Evolutionary conservation across 495 filamentous ascomycete species (phyloP).

Genomic region (Aspergillus cristatus): DNA sequence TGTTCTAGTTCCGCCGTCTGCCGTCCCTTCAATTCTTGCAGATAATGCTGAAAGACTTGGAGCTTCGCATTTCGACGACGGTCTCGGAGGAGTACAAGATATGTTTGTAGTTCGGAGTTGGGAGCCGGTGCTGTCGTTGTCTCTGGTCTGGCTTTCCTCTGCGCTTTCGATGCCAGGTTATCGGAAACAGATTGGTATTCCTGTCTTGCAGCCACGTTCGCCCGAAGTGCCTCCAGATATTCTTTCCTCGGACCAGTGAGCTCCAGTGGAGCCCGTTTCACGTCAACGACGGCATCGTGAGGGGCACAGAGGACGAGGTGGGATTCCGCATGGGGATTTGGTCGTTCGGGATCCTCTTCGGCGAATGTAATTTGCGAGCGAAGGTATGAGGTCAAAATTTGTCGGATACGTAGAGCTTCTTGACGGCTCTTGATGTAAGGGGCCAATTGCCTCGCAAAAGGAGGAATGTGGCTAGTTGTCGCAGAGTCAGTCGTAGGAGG

Average conservation of each 20-base stretch:
- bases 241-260: conserved; percentile 34
- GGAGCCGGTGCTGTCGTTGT: conserved; percentile 10
- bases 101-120: conserved; percentile 34
- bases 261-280: conserved; percentile 30
- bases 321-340: conserved; percentile 16
- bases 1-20: conserved; percentile 40
- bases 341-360: conserved; percentile 17
- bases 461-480: conserved; percentile 28
- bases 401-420: conserved; percentile 37
- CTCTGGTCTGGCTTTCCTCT: neutral
- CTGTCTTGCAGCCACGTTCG: conserved; percentile 44
- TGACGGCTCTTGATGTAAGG: conserved; percentile 38
- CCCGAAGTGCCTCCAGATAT: conserved; percentile 50
- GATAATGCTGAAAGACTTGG: conserved; percentile 41
- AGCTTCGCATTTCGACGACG: conserved; percentile 46
- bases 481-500: conserved; percentile 2
- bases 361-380: conserved; percentile 30
- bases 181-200: conserved; percentile 32
- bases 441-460: conserved; percentile 29
- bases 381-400: conserved; percentile 34
- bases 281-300: conserved; percentile 21
- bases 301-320: conserved; percentile 31
- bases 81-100: conserved; percentile 47
- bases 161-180: conserved; percentile 8
- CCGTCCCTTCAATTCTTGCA: conserved; percentile 24